Evolutionary conservation across 331 rosid genomes (phyloP).

Genomic region (Stylosanthes scabra): DNA sequence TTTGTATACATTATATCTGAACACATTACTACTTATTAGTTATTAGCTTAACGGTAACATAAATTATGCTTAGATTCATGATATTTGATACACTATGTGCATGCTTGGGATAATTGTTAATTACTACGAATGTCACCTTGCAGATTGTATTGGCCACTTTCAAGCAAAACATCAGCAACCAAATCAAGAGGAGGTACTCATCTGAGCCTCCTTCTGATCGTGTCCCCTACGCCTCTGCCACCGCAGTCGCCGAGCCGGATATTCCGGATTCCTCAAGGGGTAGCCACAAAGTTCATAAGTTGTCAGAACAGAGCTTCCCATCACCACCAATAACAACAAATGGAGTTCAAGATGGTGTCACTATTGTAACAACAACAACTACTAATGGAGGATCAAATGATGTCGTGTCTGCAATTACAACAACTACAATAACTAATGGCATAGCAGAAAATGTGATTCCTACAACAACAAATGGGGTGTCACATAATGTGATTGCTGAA

Average conservation of each 20-base stretch:
- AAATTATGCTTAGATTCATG: too few relatives aligned
- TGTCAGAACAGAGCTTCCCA: conserved; percentile 34
- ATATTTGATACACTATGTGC: too few relatives aligned
- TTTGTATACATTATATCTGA: too few relatives aligned
- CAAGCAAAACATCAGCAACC: conserved; percentile 39
- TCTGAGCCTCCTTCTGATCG: conserved; percentile 14
- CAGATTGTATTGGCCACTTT: conserved; percentile 61
- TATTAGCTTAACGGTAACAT: not conserved
- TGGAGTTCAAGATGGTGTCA: conserved; percentile 9
- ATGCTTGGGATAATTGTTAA: not conserved
- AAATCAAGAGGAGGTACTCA: conserved; percentile 34
- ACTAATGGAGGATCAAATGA: too few relatives aligned
- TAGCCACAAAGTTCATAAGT: conserved; percentile 22
- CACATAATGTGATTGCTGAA: conserved; percentile 4
- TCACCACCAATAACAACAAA: conserved; percentile 33
- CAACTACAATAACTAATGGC: conserved; percentile 12
- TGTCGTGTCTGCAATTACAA: too few relatives aligned
- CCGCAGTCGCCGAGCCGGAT: not conserved
- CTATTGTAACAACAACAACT: not conserved
- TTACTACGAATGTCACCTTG: not conserved
- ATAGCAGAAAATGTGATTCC: conserved; percentile 10
- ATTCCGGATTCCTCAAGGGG: conserved; percentile 28
- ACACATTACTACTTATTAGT: too few relatives aligned
- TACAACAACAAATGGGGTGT: not conserved
- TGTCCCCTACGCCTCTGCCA: not conserved